Evolutionary conservation across 768 basidiomycete genomes (phyloP), one percentile per base, ranked within the genome.

Genomic region (Serendipita sp.): DNA sequence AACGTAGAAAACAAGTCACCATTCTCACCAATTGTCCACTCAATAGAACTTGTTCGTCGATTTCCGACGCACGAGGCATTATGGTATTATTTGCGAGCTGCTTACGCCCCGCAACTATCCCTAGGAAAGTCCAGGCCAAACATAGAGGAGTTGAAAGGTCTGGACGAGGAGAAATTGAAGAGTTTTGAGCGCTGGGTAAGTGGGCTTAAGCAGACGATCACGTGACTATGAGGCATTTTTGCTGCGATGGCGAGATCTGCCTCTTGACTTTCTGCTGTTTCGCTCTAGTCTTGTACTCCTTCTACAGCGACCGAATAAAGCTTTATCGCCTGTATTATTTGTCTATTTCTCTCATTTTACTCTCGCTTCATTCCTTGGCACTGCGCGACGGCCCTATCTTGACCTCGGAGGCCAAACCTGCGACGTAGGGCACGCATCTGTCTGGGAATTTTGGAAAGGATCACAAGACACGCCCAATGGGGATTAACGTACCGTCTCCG

Each of bases 31-130:
- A 46, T 63, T 18, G 70, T 71, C 10, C 84, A 85, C 66, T 80
- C 81, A 3, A 65, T 76, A 55, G 74, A 76, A 4, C 77, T 87
- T 18, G 70, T 85, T 16, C 66, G 66, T 10, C 68, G 75, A 18
- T 86, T 80, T 68, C 81, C 86, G 1, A 67, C 74, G 29, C 81
- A 84, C 65, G 83, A 87, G 69, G 72, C 86, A 0, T 75, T 86
- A 16, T 87, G 85, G 84, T 73, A 83, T 66, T 86, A 83, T 72
- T 66, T 83, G 50, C 78, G 82, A 18, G 68, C 70, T 27, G 48
- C 27, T 3, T 36, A 60, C 33, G 55, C 55, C 1, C 10, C 34
- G 8, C 55, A 27, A 8, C 5, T n/a, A 8, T 6, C 1, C 8
- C 55, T 34, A 40, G 37, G 37, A 40, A 40, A 5, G 37, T 5